These are phyloP conservation scores for Dichotomopilus funicola DNA, from an alignment of 2,329 filamentous ascomycete genomes.

Conservation along the genomic window DNA sequence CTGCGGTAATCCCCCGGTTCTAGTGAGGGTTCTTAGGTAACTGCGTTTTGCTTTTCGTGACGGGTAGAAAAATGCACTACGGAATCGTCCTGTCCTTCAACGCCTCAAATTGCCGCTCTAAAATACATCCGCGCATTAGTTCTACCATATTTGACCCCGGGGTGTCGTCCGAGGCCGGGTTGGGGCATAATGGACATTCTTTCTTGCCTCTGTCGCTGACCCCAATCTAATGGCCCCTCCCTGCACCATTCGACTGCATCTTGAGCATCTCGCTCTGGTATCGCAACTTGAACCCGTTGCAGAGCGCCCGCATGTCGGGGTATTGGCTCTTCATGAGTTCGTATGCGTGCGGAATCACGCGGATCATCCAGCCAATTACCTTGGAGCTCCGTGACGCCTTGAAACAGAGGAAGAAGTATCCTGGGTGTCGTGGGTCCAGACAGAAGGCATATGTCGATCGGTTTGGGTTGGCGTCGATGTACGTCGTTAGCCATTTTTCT, in stretches of 20 bases:
- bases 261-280: conserved; percentile 61
- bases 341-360: conserved; percentile 87
- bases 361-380: conserved; percentile 75
- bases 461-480: conserved; percentile 91
- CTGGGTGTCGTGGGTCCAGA: conserved; percentile 83
- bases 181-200: too few species aligned
- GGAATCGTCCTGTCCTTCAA: too few species aligned
- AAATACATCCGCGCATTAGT: too few species aligned
- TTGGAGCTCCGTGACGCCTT: conserved; percentile 74
- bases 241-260: conserved; percentile 38
- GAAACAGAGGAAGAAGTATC: conserved; percentile 95
- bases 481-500: conserved; percentile 92
- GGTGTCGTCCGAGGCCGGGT: too few species aligned
- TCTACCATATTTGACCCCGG: too few species aligned
- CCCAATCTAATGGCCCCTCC: conserved; percentile 4
- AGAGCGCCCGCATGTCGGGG: conserved; percentile 88
- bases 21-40: too few species aligned
- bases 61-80: too few species aligned
- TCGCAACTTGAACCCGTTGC: conserved; percentile 93
- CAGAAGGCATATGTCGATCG: conserved; percentile 94
- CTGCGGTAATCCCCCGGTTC: too few species aligned
- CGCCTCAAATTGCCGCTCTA: too few species aligned
- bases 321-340: conserved; percentile 85
- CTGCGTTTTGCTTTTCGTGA: too few species aligned
- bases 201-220: not conserved